Evolutionary conservation across 345 rosid genomes (phyloP).

Genomic region (Camelina hispida): DNA sequence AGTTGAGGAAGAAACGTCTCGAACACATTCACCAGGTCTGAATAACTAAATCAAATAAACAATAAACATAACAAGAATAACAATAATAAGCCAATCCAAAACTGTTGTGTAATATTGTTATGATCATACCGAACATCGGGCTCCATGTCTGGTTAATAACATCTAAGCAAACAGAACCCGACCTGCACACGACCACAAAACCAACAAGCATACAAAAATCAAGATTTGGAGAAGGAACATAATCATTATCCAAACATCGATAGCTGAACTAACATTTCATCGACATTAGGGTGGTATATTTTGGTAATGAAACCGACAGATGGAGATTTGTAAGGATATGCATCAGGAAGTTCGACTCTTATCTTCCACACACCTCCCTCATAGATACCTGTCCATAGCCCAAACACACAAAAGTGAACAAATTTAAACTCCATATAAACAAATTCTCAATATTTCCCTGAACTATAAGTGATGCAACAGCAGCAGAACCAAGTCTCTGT

Average conservation of each 20-base stretch:
- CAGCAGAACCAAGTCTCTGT: background rate
- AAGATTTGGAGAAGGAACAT: background rate
- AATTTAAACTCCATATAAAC: background rate
- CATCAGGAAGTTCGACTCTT: slow-evolving; percentile 97
- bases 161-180: slow-evolving; percentile 95
- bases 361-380: slow-evolving; percentile 94
- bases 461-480: background rate
- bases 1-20: slow-evolving; percentile 98
- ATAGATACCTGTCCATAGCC: slow-evolving; percentile 66
- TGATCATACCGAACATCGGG: slow-evolving; percentile 87
- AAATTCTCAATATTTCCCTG: background rate
- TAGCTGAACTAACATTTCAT: slow-evolving; percentile 75
- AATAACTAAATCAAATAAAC: background rate
- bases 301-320: slow-evolving; percentile 91
- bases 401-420: background rate
- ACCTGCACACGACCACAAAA: slow-evolving; percentile 60
- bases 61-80: slow-evolving; percentile 20
- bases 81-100: background rate
- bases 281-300: slow-evolving; percentile 97
- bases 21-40: slow-evolving; percentile 94
- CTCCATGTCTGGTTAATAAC: slow-evolving; percentile 98
- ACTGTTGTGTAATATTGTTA: background rate
- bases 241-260: background rate
- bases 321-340: slow-evolving; percentile 99
- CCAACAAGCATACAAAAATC: background rate